A percentile compares a stretch with the other conserved stretches of the same genome.
Evolutionary conservation across 768 basidiomycete genomes (phyloP).

Genomic region (Hysterangium stoloniferum): DNA sequence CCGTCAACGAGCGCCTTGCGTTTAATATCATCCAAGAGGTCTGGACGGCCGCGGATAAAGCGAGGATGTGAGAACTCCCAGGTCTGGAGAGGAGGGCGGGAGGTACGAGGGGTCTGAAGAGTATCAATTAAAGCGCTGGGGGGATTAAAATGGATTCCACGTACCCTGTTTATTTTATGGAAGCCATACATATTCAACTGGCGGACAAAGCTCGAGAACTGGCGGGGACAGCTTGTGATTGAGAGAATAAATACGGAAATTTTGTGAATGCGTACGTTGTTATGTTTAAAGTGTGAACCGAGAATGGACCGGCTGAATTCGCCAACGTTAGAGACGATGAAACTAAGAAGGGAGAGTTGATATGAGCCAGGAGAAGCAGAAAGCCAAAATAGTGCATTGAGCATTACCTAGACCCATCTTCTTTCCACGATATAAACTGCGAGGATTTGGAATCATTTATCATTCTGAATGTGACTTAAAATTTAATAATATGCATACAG

Average conservation of each 20-base stretch:
- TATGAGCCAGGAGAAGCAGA: background rate
- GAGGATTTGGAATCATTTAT: conserved; percentile 77
- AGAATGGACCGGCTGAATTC: conserved; percentile 81
- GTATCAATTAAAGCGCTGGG: background rate
- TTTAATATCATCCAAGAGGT: conserved; percentile 79
- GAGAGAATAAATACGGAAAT: conserved; percentile 2
- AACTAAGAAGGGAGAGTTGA: conserved; percentile 30
- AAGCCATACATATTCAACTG: conserved; percentile 97
- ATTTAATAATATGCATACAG: too few relatives aligned
- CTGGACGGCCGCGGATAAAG: conserved; percentile 72
- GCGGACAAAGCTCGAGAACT: conserved; percentile 92
- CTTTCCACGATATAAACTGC: conserved; percentile 78
- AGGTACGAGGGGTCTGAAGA: conserved; percentile 3
- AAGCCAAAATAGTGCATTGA: background rate
- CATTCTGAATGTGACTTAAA: conserved; percentile 44
- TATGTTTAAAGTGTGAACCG: conserved; percentile 85
- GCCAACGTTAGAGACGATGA: conserved; percentile 80
- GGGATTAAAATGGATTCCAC: conserved; percentile 21
- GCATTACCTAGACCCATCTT: conserved; percentile 56
- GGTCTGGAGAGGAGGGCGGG: conserved; percentile 38
- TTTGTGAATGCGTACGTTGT: conserved; percentile 56
- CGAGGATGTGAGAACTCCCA: conserved; percentile 90
- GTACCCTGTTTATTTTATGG: conserved; percentile 87
- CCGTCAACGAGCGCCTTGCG: conserved; percentile 78
- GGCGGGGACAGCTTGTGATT: background rate